phyloP scores from a whole-genome alignment of 2,329 filamentous ascomycete species.

The Phaeosphaeriaceae sp. region DNA sequence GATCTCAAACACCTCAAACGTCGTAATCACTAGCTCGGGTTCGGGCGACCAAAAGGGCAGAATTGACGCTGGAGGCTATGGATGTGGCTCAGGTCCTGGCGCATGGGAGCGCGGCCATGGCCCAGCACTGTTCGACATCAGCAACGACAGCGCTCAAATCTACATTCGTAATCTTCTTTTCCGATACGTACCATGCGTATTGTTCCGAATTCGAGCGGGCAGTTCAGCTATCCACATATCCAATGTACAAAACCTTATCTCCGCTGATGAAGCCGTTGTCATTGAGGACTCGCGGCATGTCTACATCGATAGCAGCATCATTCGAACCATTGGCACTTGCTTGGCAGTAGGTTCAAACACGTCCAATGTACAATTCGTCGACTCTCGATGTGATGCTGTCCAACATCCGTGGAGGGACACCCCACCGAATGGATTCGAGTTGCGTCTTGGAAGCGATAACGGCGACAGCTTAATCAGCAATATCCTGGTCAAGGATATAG shows the following conservation, averaged over 20 bases:
- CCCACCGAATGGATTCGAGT: not conserved
- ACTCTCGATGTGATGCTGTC: not conserved
- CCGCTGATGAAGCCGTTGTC: not conserved
- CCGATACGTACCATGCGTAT: not conserved
- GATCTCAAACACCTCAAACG: constrained; percentile 47
- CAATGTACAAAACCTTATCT: not conserved
- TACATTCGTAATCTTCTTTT: not conserved
- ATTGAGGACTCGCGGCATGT: not conserved
- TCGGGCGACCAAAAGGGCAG: constrained; percentile 46
- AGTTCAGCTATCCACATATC: not conserved
- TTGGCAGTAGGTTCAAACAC: not conserved
- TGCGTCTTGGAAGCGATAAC: not conserved
- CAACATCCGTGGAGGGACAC: not conserved
- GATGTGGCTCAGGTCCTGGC: not conserved
- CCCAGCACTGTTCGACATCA: not conserved
- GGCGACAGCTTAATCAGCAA: not conserved
- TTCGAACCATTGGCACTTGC: not conserved
- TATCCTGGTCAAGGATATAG: not conserved
- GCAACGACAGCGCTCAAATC: not conserved
- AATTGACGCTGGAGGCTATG: constrained; percentile 53
- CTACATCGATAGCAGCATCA: not conserved
- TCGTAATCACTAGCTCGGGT: constrained; percentile 47
- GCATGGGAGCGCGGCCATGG: not conserved
- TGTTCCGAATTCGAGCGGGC: not conserved
- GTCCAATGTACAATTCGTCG: not conserved